These are phyloP conservation scores for Pythium brassicae DNA, from an alignment of 352 stramenopile species.

Conservation along the genomic window DNA sequence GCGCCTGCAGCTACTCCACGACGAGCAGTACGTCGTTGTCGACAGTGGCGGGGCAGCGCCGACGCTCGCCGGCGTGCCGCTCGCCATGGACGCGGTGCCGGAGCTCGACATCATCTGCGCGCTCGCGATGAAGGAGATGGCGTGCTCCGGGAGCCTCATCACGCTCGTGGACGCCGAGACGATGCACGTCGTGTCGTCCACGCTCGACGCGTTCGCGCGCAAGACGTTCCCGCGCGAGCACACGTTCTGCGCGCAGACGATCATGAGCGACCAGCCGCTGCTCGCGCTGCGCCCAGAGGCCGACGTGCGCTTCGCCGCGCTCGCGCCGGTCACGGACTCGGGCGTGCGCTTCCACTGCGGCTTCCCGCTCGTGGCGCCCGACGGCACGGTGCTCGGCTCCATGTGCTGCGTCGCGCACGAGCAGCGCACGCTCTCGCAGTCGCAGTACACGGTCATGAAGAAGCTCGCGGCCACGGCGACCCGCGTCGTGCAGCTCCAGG, in stretches of 20 bases:
- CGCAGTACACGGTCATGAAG: slow-evolving; percentile 52
- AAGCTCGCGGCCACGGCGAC: slow-evolving; percentile 49
- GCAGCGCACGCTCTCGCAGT: slow-evolving; percentile 39
- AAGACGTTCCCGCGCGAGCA: slow-evolving; percentile 46
- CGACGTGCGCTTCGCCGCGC: slow-evolving; percentile 57
- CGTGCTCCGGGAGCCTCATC: slow-evolving; percentile 50
- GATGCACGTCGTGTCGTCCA: slow-evolving; percentile 44
- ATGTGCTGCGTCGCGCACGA: slow-evolving; percentile 57
- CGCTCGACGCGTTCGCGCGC: slow-evolving; percentile 12
- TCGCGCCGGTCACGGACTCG: slow-evolving; percentile 24
- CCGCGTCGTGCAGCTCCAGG: slow-evolving; percentile 27
- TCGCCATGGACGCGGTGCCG: neutral
- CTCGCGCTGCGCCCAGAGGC: slow-evolving; percentile 52
- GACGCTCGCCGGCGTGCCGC: neutral
- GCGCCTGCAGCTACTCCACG: neutral
- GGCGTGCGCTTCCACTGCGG: slow-evolving; percentile 72
- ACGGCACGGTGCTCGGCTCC: slow-evolving; percentile 37
- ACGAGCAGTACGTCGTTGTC: neutral
- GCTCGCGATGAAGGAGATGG: slow-evolving; percentile 47
- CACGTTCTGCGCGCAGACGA: slow-evolving; percentile 57
- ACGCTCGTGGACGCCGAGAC: slow-evolving; percentile 56
- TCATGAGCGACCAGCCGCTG: slow-evolving; percentile 53
- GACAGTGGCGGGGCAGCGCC: neutral
- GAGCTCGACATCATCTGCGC: slow-evolving; percentile 46
- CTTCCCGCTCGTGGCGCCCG: slow-evolving; percentile 44